These are phyloP conservation scores for Daldinia sp. DNA, from an alignment of 2,329 filamentous ascomycete genomes.

Conservation along the genomic window DNA sequence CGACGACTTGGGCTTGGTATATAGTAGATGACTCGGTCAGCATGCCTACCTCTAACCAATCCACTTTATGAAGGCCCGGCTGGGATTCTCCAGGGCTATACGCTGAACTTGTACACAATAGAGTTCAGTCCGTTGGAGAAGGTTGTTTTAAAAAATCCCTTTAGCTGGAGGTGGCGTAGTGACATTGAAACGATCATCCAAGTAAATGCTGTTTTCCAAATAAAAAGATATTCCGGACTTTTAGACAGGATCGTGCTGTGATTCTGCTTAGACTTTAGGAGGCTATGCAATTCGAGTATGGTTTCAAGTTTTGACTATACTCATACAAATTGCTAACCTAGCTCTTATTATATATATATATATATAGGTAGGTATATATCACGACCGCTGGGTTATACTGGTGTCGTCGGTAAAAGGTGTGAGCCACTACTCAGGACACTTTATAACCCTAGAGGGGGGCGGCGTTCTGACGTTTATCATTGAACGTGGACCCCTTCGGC, in stretches of 20 bases:
- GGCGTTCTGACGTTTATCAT: constrained; percentile 4
- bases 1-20: not conserved
- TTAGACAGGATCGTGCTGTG: not conserved
- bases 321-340: no score
- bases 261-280: not conserved
- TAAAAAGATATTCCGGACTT: no score
- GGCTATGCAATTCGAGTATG: not conserved
- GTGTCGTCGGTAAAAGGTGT: not conserved
- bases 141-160: not conserved
- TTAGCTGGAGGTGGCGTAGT: not conserved
- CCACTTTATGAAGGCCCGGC: not conserved
- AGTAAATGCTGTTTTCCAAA: not conserved
- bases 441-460: constrained; percentile 5
- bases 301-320: no score
- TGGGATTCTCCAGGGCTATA: not conserved
- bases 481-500: not conserved
- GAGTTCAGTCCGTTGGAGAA: constrained; percentile 4
- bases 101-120: constrained; percentile 4
- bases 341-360: not conserved
- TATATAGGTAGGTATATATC: not conserved
- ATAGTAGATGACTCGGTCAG: not conserved
- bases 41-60: not conserved
- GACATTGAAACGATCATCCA: not conserved
- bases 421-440: not conserved
- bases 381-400: not conserved